phyloP scores from a whole-genome alignment of 768 basidiomycete genomes.

The Mrakia hoshinonis region DNA sequence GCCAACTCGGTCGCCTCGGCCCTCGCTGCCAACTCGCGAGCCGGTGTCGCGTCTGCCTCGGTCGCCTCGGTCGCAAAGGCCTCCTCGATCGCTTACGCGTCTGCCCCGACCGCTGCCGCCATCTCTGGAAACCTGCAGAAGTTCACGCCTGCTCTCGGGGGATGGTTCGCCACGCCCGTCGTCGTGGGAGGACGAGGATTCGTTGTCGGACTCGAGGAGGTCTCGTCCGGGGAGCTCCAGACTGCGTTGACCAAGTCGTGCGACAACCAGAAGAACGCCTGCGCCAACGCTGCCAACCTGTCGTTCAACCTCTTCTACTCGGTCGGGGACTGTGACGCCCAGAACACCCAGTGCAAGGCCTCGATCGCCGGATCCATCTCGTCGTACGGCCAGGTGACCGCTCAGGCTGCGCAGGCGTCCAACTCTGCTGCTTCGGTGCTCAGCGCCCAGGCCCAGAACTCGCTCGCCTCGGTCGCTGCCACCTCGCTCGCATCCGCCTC shows the following conservation, averaged over 20 bases:
- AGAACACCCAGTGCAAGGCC: conserved; percentile 1
- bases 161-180: neutral
- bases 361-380: neutral
- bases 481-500: neutral
- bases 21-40: too few relatives aligned
- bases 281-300: conserved; percentile 2
- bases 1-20: neutral
- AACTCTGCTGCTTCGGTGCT: neutral
- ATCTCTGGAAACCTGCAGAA: neutral
- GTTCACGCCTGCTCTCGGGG: too few relatives aligned
- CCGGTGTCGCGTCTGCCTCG: neutral
- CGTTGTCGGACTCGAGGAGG: neutral
- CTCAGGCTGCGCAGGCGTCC: neutral
- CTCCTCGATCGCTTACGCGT: neutral
- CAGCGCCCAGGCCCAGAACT: neutral
- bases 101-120: neutral
- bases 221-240: neutral
- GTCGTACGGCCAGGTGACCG: neutral
- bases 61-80: neutral
- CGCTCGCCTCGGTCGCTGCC: conserved; percentile 12
- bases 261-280: neutral
- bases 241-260: neutral
- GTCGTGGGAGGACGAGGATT: neutral
- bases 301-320: conserved; percentile 29
- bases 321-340: conserved; percentile 30